These are phyloP conservation scores for Nakazawaea ishiwadae DNA, from an alignment of 805 yeast species.

Conservation along the genomic window DNA sequence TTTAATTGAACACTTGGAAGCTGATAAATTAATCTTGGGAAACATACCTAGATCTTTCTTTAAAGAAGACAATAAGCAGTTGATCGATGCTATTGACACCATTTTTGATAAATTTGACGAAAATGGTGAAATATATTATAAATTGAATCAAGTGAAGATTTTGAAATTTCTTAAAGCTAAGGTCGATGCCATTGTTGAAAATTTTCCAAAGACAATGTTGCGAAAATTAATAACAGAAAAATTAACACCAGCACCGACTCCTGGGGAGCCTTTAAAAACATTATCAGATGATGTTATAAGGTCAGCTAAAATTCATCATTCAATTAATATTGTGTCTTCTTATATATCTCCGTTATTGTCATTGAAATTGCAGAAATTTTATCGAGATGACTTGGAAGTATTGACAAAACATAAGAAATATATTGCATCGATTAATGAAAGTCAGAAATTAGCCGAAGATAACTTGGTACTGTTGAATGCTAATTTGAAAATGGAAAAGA, in stretches of 20 bases:
- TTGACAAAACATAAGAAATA: conserved; percentile 18
- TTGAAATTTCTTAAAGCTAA: conserved; percentile 32
- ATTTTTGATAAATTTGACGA: conserved; percentile 38
- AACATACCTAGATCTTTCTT: conserved; percentile 27
- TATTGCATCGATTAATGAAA: conserved; percentile 17
- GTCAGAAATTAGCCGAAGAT: conserved; percentile 23
- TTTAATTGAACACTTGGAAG: conserved; percentile 31
- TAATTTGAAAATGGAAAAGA: conserved; percentile 19
- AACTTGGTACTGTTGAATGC: conserved; percentile 27
- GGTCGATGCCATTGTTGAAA: conserved; percentile 27
- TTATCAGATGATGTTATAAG: conserved; percentile 32
- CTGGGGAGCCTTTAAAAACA: conserved; percentile 13
- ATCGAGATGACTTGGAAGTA: conserved; percentile 17
- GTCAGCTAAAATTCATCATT: conserved; percentile 31
- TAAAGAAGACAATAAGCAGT: conserved; percentile 20
- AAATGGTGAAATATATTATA: conserved; percentile 40
- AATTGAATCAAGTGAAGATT: conserved; percentile 35
- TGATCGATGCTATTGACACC: conserved; percentile 22
- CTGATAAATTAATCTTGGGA: conserved; percentile 20
- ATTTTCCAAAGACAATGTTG: conserved; percentile 34
- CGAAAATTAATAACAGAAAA: conserved; percentile 20
- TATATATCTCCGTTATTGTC: conserved; percentile 30
- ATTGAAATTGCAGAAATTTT: conserved; percentile 17
- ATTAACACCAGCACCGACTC: conserved; percentile 19
- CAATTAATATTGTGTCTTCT: conserved; percentile 45